These are phyloP conservation scores for Plasmodium vinckei DNA, from an alignment of 169 alveolate genomes.

Conservation along the genomic window DNA sequence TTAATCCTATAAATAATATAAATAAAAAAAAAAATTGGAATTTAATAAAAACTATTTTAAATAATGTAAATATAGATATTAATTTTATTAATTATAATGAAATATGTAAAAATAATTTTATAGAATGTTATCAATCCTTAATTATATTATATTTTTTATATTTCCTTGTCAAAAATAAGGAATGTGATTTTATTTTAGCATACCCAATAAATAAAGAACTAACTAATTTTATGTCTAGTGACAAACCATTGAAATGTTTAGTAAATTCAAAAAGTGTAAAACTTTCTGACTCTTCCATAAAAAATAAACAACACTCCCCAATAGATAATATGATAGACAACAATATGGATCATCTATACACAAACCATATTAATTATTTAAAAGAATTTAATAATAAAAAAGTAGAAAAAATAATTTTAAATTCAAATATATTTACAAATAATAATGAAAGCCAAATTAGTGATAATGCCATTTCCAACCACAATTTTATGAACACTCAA, in stretches of 20 bases:
- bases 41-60: conserved; percentile 48
- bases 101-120: conserved; percentile 26
- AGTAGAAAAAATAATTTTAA: too few species aligned
- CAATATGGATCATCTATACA: neutral
- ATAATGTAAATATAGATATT: conserved; percentile 53
- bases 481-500: too few species aligned
- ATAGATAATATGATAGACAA: neutral
- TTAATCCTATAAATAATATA: conserved; percentile 2
- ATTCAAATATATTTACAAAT: too few species aligned
- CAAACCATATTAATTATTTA: too few species aligned
- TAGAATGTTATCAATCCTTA: conserved; percentile 75
- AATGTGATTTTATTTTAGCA: conserved; percentile 77
- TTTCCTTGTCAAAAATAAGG: conserved; percentile 76
- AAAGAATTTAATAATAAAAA: too few species aligned
- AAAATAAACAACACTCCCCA: conserved; percentile 17
- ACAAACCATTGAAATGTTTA: conserved; percentile 77
- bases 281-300: conserved; percentile 33
- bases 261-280: conserved; percentile 74
- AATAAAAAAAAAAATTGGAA: conserved; percentile 72
- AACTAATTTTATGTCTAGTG: conserved; percentile 78
- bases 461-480: too few species aligned
- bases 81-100: conserved; percentile 35
- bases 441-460: too few species aligned
- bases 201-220: conserved; percentile 60
- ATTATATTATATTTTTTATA: conserved; percentile 76